Conservation (phyloP, 2,329 filamentous ascomycete genomes). For the Calonectria pseudoturangicola region DNA sequence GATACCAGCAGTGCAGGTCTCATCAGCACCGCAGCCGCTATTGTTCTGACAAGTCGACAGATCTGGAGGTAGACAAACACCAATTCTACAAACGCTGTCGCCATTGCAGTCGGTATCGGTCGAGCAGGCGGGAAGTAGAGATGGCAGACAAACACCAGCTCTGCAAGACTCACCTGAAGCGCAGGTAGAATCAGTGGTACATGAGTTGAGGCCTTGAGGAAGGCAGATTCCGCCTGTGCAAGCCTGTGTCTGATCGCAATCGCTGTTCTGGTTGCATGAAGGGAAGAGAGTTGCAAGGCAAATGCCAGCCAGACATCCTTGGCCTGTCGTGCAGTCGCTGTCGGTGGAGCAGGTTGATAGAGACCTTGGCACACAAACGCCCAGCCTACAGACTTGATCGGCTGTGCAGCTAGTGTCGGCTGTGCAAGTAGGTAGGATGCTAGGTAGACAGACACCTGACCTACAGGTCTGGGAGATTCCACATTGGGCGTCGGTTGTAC, state of each 20-base stretch:
- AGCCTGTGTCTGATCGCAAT: slow-evolving; percentile 16
- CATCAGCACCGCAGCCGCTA: background rate
- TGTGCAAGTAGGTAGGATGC: slow-evolving; percentile 19
- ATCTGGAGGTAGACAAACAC: slow-evolving; percentile 19
- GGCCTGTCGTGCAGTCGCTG: slow-evolving; percentile 7
- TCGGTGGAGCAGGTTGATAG: slow-evolving; percentile 19
- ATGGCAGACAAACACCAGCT: slow-evolving; percentile 21
- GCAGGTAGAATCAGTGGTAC: background rate
- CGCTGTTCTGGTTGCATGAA: background rate
- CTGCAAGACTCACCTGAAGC: slow-evolving; percentile 12
- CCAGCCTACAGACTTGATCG: slow-evolving; percentile 36
- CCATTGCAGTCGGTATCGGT: slow-evolving; percentile 29
- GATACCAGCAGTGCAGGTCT: slow-evolving; percentile 28
- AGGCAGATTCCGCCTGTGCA: slow-evolving; percentile 28
- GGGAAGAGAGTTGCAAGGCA: slow-evolving; percentile 18
- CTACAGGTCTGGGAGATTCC: slow-evolving; percentile 14
- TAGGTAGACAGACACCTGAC: slow-evolving; percentile 20
- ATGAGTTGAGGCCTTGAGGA: slow-evolving; percentile 10
- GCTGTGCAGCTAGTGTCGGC: slow-evolving; percentile 21
- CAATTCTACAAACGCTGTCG: slow-evolving; percentile 24
- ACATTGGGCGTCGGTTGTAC: slow-evolving; percentile 4
- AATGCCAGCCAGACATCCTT: slow-evolving; percentile 19
- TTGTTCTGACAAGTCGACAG: slow-evolving; percentile 17
- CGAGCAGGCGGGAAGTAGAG: slow-evolving; percentile 24
- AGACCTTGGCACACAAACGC: slow-evolving; percentile 23